phyloP scores from a whole-genome alignment of 75 land plant species.

The Chamaecyparis obtusa region DNA sequence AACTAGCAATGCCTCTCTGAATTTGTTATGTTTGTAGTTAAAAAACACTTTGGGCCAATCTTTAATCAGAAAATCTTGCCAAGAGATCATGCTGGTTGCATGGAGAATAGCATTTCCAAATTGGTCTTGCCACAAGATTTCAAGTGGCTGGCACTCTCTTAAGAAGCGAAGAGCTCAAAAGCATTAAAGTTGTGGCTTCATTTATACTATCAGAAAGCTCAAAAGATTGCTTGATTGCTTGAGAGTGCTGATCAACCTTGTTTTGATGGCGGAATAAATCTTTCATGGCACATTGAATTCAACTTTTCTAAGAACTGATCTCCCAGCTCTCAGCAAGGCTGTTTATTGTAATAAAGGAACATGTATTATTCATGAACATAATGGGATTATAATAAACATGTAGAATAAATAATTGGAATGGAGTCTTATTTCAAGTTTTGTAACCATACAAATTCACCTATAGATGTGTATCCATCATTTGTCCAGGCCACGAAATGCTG shows the following conservation, averaged over 20 bases:
- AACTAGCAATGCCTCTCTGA: no score
- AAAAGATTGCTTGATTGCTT: neutral
- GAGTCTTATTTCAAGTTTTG: neutral
- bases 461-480: neutral
- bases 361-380: neutral
- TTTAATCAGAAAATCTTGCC: no score
- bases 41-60: no score
- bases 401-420: neutral
- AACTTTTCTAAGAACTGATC: neutral
- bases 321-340: neutral
- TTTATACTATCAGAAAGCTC: neutral
- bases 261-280: no score
- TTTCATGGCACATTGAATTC: neutral
- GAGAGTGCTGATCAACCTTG: neutral
- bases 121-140: neutral
- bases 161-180: neutral
- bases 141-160: neutral
- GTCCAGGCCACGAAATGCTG: neutral
- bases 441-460: neutral
- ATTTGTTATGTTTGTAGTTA: no score
- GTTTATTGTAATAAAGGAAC: neutral
- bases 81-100: no score
- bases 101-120: neutral
- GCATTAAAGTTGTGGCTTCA: neutral
- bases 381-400: neutral